phyloP scores from a whole-genome alignment of 176 grass and related monocot species.

The Metroxylon sagu region DNA sequence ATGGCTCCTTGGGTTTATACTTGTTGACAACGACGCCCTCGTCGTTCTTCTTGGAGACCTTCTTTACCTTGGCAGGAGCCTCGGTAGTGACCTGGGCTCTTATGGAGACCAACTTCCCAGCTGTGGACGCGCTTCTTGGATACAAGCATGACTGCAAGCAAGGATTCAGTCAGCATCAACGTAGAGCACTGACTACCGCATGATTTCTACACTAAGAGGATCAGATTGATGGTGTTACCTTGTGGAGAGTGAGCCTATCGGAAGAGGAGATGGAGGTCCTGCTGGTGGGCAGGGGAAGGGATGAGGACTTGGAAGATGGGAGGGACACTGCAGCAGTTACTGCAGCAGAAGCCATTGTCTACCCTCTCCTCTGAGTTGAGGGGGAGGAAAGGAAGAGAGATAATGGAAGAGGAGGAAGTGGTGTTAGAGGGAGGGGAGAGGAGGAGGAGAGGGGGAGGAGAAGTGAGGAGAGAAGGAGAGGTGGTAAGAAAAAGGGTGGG shows the following conservation, averaged over 20 bases:
- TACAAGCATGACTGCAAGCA: conserved; percentile 9
- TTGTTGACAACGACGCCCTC: conserved; percentile 65
- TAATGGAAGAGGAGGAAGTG: too few species aligned
- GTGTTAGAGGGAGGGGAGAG: too few species aligned
- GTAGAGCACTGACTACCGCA: neutral
- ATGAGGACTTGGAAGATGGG: conserved; percentile 32
- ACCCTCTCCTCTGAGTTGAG: too few species aligned
- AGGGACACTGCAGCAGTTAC: conserved; percentile 48
- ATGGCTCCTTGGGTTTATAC: conserved; percentile 79
- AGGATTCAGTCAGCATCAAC: neutral
- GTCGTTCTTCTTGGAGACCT: conserved; percentile 79
- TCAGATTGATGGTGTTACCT: neutral
- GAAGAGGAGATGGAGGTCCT: neutral
- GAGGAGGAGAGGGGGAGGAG: neutral
- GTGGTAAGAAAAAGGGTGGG: neutral
- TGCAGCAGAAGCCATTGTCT: conserved; percentile 44
- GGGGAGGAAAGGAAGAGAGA: too few species aligned
- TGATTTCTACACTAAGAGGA: neutral
- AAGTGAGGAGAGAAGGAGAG: neutral
- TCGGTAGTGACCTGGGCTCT: conserved; percentile 54
- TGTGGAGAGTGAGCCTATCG: conserved; percentile 13
- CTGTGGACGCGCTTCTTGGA: neutral
- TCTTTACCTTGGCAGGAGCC: conserved; percentile 41
- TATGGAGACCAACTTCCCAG: conserved; percentile 4
- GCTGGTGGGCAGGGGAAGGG: neutral